phyloP scores from a whole-genome alignment of 202 grass and related monocot genomes.

The Setaria italica region DNA sequence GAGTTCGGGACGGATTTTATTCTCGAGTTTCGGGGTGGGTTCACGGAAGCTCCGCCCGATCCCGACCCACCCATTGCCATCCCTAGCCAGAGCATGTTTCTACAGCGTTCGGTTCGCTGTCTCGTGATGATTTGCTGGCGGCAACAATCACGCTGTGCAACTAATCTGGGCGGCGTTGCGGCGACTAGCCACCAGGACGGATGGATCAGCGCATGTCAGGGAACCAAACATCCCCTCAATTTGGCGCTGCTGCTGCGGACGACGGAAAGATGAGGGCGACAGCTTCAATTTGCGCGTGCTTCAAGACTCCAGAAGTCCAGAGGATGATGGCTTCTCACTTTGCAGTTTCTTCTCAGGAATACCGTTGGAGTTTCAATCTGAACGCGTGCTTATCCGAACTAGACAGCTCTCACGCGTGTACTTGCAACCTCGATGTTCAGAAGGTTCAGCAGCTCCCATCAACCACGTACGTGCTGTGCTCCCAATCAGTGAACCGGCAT shows the following conservation, averaged over 20 bases:
- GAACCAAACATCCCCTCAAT: too few relatives aligned
- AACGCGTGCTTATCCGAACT: background rate
- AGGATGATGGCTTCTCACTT: background rate
- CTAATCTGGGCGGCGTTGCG: too few relatives aligned
- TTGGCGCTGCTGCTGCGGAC: background rate
- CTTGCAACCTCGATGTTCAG: background rate
- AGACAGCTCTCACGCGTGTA: background rate
- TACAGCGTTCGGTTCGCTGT: background rate
- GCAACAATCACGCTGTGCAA: background rate
- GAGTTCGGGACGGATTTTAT: too few relatives aligned
- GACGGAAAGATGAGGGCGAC: background rate
- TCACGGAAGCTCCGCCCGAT: too few relatives aligned
- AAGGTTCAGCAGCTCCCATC: background rate
- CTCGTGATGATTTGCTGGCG: background rate
- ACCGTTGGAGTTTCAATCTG: background rate
- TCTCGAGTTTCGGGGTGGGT: too few relatives aligned
- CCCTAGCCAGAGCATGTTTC: background rate
- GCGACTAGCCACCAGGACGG: too few relatives aligned
- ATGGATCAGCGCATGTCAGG: background rate
- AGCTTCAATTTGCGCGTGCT: background rate
- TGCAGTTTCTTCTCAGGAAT: too few relatives aligned
- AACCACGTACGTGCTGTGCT: background rate
- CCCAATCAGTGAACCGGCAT: background rate
- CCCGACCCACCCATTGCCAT: too few relatives aligned
- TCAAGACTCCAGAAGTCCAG: background rate